phyloP scores from a whole-genome alignment of 441 rosid species.

The Corymbia citriodora region DNA sequence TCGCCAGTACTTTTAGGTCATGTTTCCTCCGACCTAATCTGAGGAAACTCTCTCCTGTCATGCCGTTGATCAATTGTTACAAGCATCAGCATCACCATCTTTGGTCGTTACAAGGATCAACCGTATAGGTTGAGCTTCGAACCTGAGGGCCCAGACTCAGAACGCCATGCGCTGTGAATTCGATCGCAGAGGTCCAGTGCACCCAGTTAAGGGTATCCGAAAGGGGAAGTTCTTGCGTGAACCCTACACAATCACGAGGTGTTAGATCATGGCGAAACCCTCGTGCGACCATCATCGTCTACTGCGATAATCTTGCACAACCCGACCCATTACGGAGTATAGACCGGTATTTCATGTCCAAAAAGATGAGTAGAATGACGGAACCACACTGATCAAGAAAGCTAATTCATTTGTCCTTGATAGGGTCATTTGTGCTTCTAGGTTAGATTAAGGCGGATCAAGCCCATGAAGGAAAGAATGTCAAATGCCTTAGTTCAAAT shows the following conservation, averaged over 20 bases:
- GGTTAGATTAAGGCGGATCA: not conserved
- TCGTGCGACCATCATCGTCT: accelerated
- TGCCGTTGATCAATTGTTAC: not conserved
- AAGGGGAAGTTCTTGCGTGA: not conserved
- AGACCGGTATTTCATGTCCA: not conserved
- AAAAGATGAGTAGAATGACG: too few relatives aligned
- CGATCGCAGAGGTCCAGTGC: not conserved
- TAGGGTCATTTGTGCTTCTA: too few relatives aligned
- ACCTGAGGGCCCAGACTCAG: not conserved
- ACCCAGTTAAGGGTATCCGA: accelerated
- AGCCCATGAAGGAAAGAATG: not conserved
- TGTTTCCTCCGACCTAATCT: not conserved
- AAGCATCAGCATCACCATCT: too few relatives aligned
- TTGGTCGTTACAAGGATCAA: not conserved
- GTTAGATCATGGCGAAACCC: not conserved
- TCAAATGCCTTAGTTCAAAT: not conserved
- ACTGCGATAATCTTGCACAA: not conserved
- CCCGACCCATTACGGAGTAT: not conserved
- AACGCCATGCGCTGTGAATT: accelerated
- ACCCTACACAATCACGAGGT: not conserved
- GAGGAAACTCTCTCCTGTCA: not conserved
- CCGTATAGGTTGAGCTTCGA: accelerated
- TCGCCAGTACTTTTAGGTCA: not conserved
- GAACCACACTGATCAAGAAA: too few relatives aligned
- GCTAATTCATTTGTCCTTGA: too few relatives aligned